Evolutionary conservation across 2,329 filamentous ascomycete genomes (phyloP).

Genomic region (Claviceps capensis): DNA sequence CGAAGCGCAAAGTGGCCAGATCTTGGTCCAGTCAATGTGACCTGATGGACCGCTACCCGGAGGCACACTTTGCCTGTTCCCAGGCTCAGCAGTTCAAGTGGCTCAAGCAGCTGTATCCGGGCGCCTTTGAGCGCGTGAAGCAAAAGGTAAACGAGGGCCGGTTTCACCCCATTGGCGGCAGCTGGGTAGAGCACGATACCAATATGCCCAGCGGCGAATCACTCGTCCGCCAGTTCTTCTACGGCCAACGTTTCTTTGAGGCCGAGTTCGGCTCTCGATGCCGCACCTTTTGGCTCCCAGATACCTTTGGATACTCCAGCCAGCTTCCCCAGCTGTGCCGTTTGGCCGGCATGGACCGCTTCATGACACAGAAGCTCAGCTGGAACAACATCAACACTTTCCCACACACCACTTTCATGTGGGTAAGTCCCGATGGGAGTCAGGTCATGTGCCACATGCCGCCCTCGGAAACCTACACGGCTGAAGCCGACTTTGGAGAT

Average conservation of each 20-base stretch:
- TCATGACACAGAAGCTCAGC: constrained; percentile 96
- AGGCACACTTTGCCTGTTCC: constrained; percentile 83
- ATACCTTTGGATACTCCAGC: constrained; percentile 94
- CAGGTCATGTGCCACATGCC: constrained; percentile 98
- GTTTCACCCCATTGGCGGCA: constrained; percentile 92
- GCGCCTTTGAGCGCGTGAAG: constrained; percentile 81
- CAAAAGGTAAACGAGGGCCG: constrained; percentile 76
- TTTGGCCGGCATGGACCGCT: constrained; percentile 87
- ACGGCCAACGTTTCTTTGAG: constrained; percentile 91
- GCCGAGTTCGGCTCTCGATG: constrained; percentile 80
- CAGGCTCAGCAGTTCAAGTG: constrained; percentile 98
- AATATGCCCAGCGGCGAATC: constrained; percentile 95
- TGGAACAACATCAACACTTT: constrained; percentile 99
- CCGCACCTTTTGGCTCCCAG: constrained; percentile 91
- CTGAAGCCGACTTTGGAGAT: constrained; percentile 88
- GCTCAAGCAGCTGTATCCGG: constrained; percentile 81
- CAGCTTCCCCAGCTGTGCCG: constrained; percentile 91
- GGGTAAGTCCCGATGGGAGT: constrained; percentile 89
- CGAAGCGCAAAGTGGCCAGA: constrained; percentile 86
- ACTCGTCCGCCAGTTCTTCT: constrained; percentile 83
- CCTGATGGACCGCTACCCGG: constrained; percentile 86
- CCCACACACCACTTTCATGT: constrained; percentile 97
- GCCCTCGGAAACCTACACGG: constrained; percentile 88
- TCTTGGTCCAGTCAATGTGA: constrained; percentile 97
- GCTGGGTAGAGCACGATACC: constrained; percentile 98